Conservation (phyloP, 2,329 filamentous ascomycete genomes). For the Trichophyton rubrum region DNA sequence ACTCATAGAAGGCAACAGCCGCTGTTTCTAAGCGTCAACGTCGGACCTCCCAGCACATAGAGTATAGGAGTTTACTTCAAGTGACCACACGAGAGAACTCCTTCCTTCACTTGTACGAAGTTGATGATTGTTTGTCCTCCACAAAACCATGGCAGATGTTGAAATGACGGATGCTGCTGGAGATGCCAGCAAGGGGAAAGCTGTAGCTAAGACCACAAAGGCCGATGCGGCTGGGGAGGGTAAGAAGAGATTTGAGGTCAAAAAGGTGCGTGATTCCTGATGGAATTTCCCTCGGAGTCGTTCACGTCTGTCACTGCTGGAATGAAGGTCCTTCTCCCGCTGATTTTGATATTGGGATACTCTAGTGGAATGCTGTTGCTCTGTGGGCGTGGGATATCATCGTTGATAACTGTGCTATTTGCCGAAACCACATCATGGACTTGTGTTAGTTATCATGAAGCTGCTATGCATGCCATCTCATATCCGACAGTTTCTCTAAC, state of each 20-base stretch:
- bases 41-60: neutral
- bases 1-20: neutral
- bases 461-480: neutral
- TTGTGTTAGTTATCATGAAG: constrained; percentile 51
- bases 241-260: constrained; percentile 97
- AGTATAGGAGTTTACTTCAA: neutral
- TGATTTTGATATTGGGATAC: neutral
- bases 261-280: constrained; percentile 56
- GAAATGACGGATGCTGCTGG: constrained; percentile 83
- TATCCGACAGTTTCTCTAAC: neutral
- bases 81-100: neutral
- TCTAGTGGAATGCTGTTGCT: constrained; percentile 92
- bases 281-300: neutral
- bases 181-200: constrained; percentile 41
- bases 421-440: constrained; percentile 99
- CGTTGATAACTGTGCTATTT: constrained; percentile 98
- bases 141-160: constrained; percentile 69
- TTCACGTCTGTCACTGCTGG: neutral
- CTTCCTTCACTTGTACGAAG: neutral
- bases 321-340: neutral
- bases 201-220: constrained; percentile 44
- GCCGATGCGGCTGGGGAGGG: constrained; percentile 46
- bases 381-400: constrained; percentile 99
- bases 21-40: neutral
- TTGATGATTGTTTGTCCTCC: constrained; percentile 7